phyloP scores from a whole-genome alignment of 441 rosid genomes.

The Syzygium syzygioides region DNA sequence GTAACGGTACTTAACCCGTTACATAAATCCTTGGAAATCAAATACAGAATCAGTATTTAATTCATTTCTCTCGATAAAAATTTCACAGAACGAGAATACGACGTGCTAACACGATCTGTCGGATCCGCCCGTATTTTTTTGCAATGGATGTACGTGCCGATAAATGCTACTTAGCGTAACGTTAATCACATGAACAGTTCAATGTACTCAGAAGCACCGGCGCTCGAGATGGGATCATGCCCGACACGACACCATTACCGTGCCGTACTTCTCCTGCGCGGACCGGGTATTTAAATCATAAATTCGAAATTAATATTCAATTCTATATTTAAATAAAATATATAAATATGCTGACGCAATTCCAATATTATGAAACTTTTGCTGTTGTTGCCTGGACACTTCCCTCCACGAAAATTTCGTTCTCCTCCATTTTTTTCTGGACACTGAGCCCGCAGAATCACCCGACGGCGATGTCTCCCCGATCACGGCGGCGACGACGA shows the following conservation, averaged over 20 bases:
- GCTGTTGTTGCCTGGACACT: neutral
- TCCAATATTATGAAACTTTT: rapidly evolving
- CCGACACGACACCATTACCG: too few relatives aligned
- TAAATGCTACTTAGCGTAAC: neutral
- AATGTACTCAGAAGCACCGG: neutral
- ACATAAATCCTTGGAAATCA: neutral
- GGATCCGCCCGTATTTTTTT: rapidly evolving
- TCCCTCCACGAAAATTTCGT: neutral
- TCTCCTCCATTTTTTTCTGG: neutral
- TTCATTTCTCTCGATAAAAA: neutral
- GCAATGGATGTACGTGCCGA: rapidly evolving
- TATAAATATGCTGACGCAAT: neutral
- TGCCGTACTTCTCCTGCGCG: neutral
- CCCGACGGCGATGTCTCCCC: neutral
- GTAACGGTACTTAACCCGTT: neutral
- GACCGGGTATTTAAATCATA: neutral
- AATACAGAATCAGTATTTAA: neutral
- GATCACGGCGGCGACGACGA: neutral
- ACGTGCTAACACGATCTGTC: neutral
- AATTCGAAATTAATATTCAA: neutral
- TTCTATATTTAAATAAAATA: neutral
- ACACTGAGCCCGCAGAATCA: neutral
- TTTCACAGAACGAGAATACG: neutral
- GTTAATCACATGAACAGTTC: neutral
- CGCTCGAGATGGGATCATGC: too few relatives aligned